A percentile compares a stretch with the other conserved stretches of the same genome.
Evolutionary conservation across 768 basidiomycete genomes (phyloP).

Genomic region (Lactarius quietus): DNA sequence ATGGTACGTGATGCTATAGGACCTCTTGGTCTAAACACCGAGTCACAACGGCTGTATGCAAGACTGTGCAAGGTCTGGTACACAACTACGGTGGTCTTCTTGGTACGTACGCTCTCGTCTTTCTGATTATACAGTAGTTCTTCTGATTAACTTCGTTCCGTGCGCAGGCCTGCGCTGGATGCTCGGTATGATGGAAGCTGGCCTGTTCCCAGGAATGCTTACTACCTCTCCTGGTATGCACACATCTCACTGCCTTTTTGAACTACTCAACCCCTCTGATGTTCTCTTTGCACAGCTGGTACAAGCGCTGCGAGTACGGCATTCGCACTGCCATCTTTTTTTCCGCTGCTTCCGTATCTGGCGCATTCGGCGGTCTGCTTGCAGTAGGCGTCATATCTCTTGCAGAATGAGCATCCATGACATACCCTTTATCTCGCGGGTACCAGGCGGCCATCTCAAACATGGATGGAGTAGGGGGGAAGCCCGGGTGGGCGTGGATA

Average conservation of each 20-base stretch:
- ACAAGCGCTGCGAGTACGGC: conserved; percentile 75
- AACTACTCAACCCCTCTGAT: background rate
- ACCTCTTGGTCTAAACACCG: background rate
- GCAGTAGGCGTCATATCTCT: conserved; percentile 42
- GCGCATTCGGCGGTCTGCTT: conserved; percentile 77
- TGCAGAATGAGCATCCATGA: background rate
- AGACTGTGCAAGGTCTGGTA: conserved; percentile 73
- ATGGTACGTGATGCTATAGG: conserved; percentile 48
- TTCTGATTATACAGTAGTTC: background rate
- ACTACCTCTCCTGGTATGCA: conserved; percentile 67
- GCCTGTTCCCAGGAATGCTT: conserved; percentile 48
- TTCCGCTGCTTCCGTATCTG: conserved; percentile 68
- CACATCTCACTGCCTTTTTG: background rate
- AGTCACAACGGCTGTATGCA: conserved; percentile 12
- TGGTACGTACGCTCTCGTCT: conserved; percentile 43
- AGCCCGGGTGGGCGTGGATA: conserved; percentile 67
- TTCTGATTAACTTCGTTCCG: background rate
- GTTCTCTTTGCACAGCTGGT: conserved; percentile 43
- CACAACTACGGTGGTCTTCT: conserved; percentile 66
- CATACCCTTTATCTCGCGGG: no score
- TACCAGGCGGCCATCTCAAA: conserved; percentile 57
- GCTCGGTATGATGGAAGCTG: conserved; percentile 75
- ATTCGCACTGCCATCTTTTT: conserved; percentile 47
- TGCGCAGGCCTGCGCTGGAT: conserved; percentile 64
- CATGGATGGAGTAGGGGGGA: conserved; percentile 67